Base-by-base conservation (phyloP, 306 rosid genomes). In the Cucurbita maxima region DNA sequence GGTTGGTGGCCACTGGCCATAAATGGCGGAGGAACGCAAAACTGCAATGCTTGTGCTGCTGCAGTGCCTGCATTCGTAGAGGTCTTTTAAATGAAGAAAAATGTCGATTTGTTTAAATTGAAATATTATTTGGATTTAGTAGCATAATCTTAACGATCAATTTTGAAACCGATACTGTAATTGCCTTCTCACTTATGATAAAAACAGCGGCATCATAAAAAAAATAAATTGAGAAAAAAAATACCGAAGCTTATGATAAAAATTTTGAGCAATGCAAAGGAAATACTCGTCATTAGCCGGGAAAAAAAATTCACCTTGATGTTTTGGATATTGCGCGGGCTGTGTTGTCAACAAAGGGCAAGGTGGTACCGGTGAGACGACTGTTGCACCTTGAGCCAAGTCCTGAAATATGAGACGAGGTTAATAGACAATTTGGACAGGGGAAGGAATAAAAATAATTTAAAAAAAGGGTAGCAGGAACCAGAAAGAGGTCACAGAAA, bases 311-410 rank as follows among this genome's bases (percentile, higher is more conserved):
- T 71, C 79, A 88, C 96, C 98, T 79, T 88, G 98, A 73, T 92
- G 88, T 84, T 92, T 92, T 4, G 88, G 91, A 80, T 83, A 84
- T 68, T 83, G 96, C 45, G 79, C 83, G 53, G 84, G 89, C 78
- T 86, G 89, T 71, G 90, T 75, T 58, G 81, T 74, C 78, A 74
- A 71, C 79, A 84, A 14, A 74, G 98, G 91, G 72, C 86, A 88
- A 15, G 87, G 82, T 51, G 85, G 77, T 57, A 79, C 77, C 0
- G 88, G 85, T 66, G 96, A 80, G 40, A 87, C 74, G 71, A 90
- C 74, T 1, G 88, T 53, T 22, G 81, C 77, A 82, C 92, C 90
- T 63, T 87, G 93, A 76, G 87, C 79, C 84, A 88, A 64, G 73
- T 90, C 98, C 96, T 92, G 78, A 84, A 82, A 74, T 74, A 81